Conservation (phyloP, 345 rosid species). For the Carallia brachiata region DNA sequence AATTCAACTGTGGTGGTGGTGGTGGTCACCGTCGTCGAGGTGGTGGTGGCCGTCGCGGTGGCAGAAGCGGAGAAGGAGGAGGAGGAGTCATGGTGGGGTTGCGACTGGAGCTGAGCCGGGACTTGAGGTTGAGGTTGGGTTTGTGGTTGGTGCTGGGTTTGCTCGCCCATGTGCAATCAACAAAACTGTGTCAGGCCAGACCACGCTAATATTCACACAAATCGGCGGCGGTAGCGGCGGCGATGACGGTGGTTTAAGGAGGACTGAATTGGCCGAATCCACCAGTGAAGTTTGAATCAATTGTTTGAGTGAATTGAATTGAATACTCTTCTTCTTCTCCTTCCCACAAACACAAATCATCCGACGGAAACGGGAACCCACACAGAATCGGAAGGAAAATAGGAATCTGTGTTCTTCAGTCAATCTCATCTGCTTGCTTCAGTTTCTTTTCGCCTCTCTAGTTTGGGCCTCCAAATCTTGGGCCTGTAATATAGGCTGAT, state of each 20-base stretch:
- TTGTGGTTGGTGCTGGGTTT: slow-evolving; percentile 36
- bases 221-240: slow-evolving; percentile 3
- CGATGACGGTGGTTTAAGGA: neutral
- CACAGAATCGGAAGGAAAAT: too few species aligned
- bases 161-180: slow-evolving; percentile 67
- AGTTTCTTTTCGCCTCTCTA: too few species aligned
- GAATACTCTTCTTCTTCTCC: too few species aligned
- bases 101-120: slow-evolving; percentile 31
- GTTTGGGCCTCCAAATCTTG: too few species aligned
- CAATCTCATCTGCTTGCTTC: too few species aligned
- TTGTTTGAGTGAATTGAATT: too few species aligned
- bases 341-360: too few species aligned
- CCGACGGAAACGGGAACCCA: too few species aligned
- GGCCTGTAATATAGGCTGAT: too few species aligned
- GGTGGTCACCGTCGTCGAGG: slow-evolving; percentile 13
- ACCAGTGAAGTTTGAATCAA: too few species aligned
- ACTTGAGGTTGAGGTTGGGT: slow-evolving; percentile 19
- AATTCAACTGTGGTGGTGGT: slow-evolving; percentile 29
- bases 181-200: neutral
- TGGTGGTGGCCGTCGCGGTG: slow-evolving; percentile 22
- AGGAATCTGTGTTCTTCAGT: too few species aligned
- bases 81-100: slow-evolving; percentile 28
- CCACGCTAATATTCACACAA: neutral
- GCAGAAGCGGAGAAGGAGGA: slow-evolving; percentile 27
- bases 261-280: too few species aligned